Evolutionary conservation across 2,329 filamentous ascomycete genomes (phyloP), one percentile per base, ranked within the genome.

Genomic region (Pseudocercospora pini-densiflorae): DNA sequence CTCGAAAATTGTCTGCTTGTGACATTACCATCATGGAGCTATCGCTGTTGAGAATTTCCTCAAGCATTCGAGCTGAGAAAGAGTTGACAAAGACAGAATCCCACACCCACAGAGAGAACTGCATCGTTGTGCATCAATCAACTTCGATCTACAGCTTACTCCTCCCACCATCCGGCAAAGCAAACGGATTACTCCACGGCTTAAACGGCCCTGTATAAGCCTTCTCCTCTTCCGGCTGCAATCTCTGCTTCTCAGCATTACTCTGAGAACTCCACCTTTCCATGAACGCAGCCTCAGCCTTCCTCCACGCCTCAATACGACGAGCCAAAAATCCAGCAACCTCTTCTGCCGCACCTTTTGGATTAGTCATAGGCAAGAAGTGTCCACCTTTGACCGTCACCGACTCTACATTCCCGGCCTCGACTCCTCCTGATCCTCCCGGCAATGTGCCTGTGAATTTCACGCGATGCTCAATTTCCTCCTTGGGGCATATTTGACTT

Each of bases 291-390:
- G 16, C 40, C 53, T 62, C 59, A 9, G 40, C 47, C 31, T 51
- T 19, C 21, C 24, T 19, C 51, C 40, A 65, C 7, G 29, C 55
- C 51, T 31, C 14, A 23, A 57, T 58, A 21, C 45, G 40, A 16
- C 53, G 73, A 71, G 43, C 19, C 16, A 81, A 65, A 79, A 79
- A 81, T 23, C 70, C 72, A 14, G 70, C 73, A n/a, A 24, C 31
- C 10, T 76, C 72, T 19, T 84, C 80, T 2, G 92, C 93, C 68
- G 89, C 90, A 71, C 86, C 82, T 3, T 73, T 80, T 0, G 91
- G 90, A 49, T 86, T 85, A 78, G 96, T 92, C 86, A 96, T 91
- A 0, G 93, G 90, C 29, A 97, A 85, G 33, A 96, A 78, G 77
- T 97, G 93, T 0, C 93, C 92, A 0, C 84, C 85, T 27, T 89